These are phyloP conservation scores for Exophiala alcalophila DNA, from an alignment of 2,329 filamentous ascomycete species.

Conservation along the genomic window DNA sequence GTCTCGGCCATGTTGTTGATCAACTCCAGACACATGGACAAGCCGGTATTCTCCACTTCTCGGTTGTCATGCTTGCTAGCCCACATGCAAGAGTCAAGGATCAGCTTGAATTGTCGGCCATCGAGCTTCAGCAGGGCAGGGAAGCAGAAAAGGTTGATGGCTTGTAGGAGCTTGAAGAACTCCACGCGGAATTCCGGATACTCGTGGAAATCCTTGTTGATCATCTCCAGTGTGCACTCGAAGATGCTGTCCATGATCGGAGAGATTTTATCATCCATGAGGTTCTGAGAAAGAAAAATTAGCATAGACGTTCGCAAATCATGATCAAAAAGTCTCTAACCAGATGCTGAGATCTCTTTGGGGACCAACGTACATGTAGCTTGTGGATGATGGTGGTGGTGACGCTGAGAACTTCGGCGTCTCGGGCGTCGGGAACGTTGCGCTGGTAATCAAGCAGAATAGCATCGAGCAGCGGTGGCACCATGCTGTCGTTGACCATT, in stretches of 20 bases:
- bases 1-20: constrained; percentile 97
- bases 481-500: constrained; percentile 88
- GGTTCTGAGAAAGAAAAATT: constrained; percentile 56
- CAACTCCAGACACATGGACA: constrained; percentile 97
- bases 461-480: constrained; percentile 91
- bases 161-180: constrained; percentile 94
- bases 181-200: constrained; percentile 99
- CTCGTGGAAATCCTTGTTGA: constrained; percentile 99
- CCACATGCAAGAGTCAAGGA: constrained; percentile 99
- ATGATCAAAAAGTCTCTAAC: constrained; percentile 38
- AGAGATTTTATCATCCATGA: constrained; percentile 98
- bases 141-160: constrained; percentile 98
- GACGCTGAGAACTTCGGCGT: constrained; percentile 93
- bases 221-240: constrained; percentile 98
- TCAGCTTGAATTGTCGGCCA: constrained; percentile 96
- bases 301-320: constrained; percentile 32
- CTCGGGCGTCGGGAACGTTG: constrained; percentile 91
- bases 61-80: constrained; percentile 99
- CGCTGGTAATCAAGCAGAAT: constrained; percentile 95
- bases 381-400: constrained; percentile 98
- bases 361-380: constrained; percentile 76
- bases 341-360: constrained; percentile 52
- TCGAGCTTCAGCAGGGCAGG: constrained; percentile 90
- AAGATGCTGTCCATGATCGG: constrained; percentile 98
- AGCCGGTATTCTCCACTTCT: constrained; percentile 90